Evolutionary conservation across 2,329 filamentous ascomycete species (phyloP).

Genomic region (Drechslerella coelobrocha): DNA sequence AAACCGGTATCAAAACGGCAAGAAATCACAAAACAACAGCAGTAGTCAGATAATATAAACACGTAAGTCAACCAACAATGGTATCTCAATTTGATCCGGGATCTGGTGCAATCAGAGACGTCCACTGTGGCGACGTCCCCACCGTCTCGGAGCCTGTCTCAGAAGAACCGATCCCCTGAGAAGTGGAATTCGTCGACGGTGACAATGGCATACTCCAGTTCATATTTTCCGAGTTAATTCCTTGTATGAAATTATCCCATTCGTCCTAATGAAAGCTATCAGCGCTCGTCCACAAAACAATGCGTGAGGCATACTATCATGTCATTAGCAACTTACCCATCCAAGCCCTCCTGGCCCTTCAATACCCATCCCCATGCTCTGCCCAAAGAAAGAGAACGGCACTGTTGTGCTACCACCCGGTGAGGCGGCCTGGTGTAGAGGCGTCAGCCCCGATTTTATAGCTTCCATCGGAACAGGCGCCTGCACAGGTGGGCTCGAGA

Average conservation of each 20-base stretch:
- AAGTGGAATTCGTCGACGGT: constrained; percentile 5
- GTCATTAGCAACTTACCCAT: constrained; percentile 49
- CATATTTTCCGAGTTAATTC: constrained; percentile 52
- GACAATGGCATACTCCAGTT: constrained; percentile 46
- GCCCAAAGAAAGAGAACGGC: constrained; percentile 48
- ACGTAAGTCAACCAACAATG: too few species aligned
- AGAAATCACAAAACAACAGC: too few species aligned
- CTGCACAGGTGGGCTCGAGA: constrained; percentile 39
- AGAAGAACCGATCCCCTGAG: constrained; percentile 21
- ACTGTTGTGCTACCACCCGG: constrained; percentile 14
- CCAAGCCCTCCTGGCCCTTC: constrained; percentile 51
- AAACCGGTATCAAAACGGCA: constrained; percentile 5
- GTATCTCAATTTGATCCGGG: constrained; percentile 42
- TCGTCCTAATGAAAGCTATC: constrained; percentile 50
- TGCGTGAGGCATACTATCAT: background rate
- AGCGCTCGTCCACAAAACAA: background rate
- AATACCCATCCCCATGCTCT: constrained; percentile 48
- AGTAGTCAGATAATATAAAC: too few species aligned
- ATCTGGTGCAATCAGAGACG: constrained; percentile 38
- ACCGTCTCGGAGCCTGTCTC: constrained; percentile 23
- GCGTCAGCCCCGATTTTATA: constrained; percentile 40
- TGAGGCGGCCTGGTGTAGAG: constrained; percentile 45
- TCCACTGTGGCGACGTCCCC: constrained; percentile 37
- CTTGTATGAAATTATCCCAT: constrained; percentile 54
- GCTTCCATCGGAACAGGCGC: constrained; percentile 49